Evolutionary conservation across 768 basidiomycete species (phyloP).

Genomic region (Galerina marginata): DNA sequence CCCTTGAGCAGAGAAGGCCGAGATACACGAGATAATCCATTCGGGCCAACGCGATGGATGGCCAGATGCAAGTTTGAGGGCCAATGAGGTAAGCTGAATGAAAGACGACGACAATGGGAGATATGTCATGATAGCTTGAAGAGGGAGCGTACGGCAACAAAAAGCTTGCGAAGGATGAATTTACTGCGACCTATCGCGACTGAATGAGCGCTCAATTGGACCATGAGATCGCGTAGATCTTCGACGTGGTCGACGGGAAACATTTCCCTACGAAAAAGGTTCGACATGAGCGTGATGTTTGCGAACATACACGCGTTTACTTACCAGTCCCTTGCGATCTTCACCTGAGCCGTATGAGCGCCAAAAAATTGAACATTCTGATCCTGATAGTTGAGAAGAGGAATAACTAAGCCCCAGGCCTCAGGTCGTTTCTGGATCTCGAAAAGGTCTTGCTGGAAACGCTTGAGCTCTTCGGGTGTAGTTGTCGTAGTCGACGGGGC

Average conservation of each 20-base stretch:
- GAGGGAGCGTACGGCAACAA: slow-evolving; percentile 71
- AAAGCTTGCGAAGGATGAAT: slow-evolving; percentile 85
- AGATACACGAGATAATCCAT: slow-evolving; percentile 74
- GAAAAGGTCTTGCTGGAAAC: slow-evolving; percentile 73
- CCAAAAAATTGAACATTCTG: slow-evolving; percentile 93
- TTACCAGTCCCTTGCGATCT: slow-evolving; percentile 92
- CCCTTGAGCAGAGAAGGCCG: slow-evolving; percentile 63
- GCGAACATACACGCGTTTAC: slow-evolving; percentile 22
- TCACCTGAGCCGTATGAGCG: slow-evolving; percentile 92
- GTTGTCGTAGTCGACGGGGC: slow-evolving; percentile 51
- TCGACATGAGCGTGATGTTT: slow-evolving; percentile 10
- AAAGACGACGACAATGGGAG: slow-evolving; percentile 6
- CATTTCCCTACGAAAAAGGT: slow-evolving; percentile 58
- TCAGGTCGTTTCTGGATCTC: slow-evolving; percentile 78
- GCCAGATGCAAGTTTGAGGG: slow-evolving; percentile 69
- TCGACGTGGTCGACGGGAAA: slow-evolving; percentile 68
- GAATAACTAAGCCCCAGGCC: slow-evolving; percentile 85
- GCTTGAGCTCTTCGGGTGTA: slow-evolving; percentile 63
- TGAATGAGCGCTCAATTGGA: slow-evolving; percentile 73
- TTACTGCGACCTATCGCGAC: slow-evolving; percentile 62
- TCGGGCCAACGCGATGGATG: slow-evolving; percentile 70
- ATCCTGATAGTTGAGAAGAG: slow-evolving; percentile 73
- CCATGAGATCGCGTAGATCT: slow-evolving; percentile 65
- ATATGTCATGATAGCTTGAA: slow-evolving; percentile 5
- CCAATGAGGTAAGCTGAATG: slow-evolving; percentile 67